Conservation (phyloP, 257 asterid genomes). For the Nicotiana benthamiana region DNA sequence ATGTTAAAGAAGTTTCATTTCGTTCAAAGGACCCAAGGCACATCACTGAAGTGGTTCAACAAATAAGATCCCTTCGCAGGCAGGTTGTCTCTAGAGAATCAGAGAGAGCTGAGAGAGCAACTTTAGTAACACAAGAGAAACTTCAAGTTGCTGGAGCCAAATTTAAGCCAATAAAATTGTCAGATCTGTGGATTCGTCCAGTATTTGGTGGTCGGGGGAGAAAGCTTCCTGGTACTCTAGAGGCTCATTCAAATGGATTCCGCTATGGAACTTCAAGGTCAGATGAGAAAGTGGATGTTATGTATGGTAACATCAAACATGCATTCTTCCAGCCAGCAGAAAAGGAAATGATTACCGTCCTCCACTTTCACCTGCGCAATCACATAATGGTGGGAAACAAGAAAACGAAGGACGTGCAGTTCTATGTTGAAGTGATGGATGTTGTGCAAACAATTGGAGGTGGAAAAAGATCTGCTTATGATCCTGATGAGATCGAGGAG, state of each 20-base stretch:
- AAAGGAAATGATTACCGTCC: conserved; percentile 24
- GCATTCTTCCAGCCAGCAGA: conserved; percentile 28
- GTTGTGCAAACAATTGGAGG: conserved; percentile 19
- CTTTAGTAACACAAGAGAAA: conserved; percentile 20
- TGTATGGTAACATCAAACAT: conserved; percentile 22
- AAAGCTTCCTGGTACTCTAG: conserved; percentile 16
- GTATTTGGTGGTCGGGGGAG: conserved; percentile 23
- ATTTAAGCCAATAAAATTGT: conserved; percentile 18
- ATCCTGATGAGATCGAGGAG: conserved; percentile 23
- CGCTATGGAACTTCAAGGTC: conserved; percentile 22
- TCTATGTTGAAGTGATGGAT: conserved; percentile 26
- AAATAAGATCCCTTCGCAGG: conserved; percentile 19
- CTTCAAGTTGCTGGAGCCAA: conserved; percentile 16
- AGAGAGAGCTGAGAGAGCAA: conserved; percentile 19
- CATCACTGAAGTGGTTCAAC: conserved; percentile 18
- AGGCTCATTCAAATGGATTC: conserved; percentile 19
- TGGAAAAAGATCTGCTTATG: conserved; percentile 22
- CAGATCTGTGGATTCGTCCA: conserved; percentile 15
- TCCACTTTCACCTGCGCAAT: conserved; percentile 23
- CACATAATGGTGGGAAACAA: conserved; percentile 28
- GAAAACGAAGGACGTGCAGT: conserved; percentile 32
- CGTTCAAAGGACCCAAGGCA: conserved; percentile 23
- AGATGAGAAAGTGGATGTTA: conserved; percentile 15
- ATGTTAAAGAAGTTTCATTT: conserved; percentile 19
- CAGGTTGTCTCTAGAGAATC: conserved; percentile 26